Conservation (phyloP, 2,329 filamentous ascomycete genomes). For the Fusarium globosum region DNA sequence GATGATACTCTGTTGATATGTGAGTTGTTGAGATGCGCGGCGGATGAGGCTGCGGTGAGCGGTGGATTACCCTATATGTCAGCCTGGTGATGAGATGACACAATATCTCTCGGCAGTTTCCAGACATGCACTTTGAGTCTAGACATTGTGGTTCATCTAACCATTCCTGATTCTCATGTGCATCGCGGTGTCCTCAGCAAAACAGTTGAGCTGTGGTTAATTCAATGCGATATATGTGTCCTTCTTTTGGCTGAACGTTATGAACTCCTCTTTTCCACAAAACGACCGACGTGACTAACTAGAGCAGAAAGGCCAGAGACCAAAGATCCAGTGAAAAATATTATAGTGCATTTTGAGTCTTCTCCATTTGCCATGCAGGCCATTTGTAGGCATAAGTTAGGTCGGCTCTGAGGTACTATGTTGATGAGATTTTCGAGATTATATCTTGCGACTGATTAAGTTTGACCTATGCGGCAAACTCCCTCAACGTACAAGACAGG, state of each 20-base stretch:
- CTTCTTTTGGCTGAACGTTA: not conserved
- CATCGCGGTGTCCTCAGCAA: not conserved
- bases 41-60: not conserved
- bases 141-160: accelerated
- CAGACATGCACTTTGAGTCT: accelerated
- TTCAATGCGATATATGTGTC: accelerated
- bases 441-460: too few species aligned
- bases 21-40: not conserved
- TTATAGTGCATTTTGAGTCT: accelerated
- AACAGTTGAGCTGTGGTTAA: not conserved
- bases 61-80: conserved; percentile 6
- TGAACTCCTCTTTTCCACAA: accelerated
- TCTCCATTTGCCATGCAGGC: not conserved
- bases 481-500: not conserved
- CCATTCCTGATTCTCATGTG: accelerated
- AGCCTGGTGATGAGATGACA: not conserved
- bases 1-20: not conserved
- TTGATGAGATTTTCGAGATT: too few species aligned
- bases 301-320: accelerated
- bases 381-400: not conserved
- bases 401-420: not conserved
- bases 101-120: too few species aligned
- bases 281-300: accelerated
- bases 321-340: accelerated
- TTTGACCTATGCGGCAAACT: not conserved